A percentile compares a stretch with the other conserved stretches of the same genome.
These are phyloP conservation scores for Hymenotorrendiella dingleyae DNA, from an alignment of 2,329 filamentous ascomycete genomes.

Conservation along the genomic window DNA sequence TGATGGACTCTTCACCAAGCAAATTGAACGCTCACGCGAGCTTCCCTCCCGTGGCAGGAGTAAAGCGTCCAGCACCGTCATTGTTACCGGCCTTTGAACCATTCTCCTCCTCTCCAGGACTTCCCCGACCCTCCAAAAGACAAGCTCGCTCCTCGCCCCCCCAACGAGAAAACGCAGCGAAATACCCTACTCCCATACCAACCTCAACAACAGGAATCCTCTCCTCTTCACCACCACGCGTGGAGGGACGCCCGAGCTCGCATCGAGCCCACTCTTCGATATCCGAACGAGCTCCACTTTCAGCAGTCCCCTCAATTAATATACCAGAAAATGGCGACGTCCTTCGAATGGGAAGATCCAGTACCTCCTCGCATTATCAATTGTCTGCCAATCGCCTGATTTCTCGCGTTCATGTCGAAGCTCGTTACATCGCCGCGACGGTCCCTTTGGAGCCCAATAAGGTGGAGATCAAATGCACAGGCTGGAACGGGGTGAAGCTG, in stretches of 20 bases:
- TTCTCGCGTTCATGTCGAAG: constrained; percentile 88
- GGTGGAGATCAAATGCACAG: constrained; percentile 84
- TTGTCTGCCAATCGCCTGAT: constrained; percentile 87
- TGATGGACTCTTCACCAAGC: constrained; percentile 32
- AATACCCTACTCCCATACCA: constrained; percentile 89
- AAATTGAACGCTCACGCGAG: constrained; percentile 27
- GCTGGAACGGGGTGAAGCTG: constrained; percentile 92
- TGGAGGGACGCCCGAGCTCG: constrained; percentile 43
- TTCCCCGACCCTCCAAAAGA: constrained; percentile 65
- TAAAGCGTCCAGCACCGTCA: constrained; percentile 59
- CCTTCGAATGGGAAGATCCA: constrained; percentile 85
- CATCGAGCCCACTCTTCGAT: constrained; percentile 57
- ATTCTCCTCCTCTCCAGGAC: constrained; percentile 68
- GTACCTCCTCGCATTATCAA: constrained; percentile 92
- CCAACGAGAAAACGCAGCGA: constrained; percentile 34
- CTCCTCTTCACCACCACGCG: constrained; percentile 72
- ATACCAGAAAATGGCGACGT: constrained; percentile 76
- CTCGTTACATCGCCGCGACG: constrained; percentile 68
- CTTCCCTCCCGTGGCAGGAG: constrained; percentile 34
- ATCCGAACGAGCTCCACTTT: constrained; percentile 74
- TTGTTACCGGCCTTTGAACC: constrained; percentile 76
- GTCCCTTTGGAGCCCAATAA: constrained; percentile 65
- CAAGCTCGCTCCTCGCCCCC: constrained; percentile 46
- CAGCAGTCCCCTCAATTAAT: constrained; percentile 74
- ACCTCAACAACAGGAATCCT: constrained; percentile 91